Conservation (phyloP, 2,329 filamentous ascomycete species). For the Geosmithia putterillii region DNA sequence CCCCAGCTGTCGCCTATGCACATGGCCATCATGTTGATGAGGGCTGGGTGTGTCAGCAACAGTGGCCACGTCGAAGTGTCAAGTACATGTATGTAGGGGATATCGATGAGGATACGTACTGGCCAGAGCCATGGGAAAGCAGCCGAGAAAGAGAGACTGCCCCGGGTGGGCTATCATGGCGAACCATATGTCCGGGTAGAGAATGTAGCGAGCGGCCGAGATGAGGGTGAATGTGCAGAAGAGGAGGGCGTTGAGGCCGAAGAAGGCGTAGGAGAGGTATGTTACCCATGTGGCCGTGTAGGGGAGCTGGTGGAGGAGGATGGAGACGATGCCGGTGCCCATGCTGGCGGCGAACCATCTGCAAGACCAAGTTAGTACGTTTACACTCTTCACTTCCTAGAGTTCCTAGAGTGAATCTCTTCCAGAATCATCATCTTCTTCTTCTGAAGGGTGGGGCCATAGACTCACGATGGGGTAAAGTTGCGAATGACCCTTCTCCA, state of each 20-base stretch:
- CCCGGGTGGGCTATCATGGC: constrained; percentile 55
- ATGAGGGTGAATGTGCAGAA: constrained; percentile 42
- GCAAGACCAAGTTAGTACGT: neutral
- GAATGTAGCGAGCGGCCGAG: constrained; percentile 45
- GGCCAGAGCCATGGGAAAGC: constrained; percentile 56
- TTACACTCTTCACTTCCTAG: no score
- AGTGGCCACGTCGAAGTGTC: neutral
- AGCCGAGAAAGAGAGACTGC: constrained; percentile 57
- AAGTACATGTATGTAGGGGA: no score
- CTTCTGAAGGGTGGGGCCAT: no score
- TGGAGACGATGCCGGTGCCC: constrained; percentile 56
- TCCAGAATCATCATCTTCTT: neutral
- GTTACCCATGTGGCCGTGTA: constrained; percentile 46
- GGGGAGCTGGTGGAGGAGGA: constrained; percentile 49
- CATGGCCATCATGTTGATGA: constrained; percentile 52
- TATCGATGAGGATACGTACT: constrained; percentile 20
- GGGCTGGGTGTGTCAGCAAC: constrained; percentile 18
- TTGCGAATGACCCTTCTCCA: constrained; percentile 36
- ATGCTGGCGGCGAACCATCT: constrained; percentile 50
- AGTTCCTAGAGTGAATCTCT: neutral
- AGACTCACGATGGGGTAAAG: constrained; percentile 40
- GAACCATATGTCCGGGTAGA: constrained; percentile 54
- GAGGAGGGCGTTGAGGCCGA: constrained; percentile 44
- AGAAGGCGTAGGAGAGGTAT: constrained; percentile 47
- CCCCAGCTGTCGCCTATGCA: constrained; percentile 51